These are phyloP conservation scores for Saccharomycopsis babjevae DNA, from an alignment of 805 yeast genomes.

Conservation along the genomic window DNA sequence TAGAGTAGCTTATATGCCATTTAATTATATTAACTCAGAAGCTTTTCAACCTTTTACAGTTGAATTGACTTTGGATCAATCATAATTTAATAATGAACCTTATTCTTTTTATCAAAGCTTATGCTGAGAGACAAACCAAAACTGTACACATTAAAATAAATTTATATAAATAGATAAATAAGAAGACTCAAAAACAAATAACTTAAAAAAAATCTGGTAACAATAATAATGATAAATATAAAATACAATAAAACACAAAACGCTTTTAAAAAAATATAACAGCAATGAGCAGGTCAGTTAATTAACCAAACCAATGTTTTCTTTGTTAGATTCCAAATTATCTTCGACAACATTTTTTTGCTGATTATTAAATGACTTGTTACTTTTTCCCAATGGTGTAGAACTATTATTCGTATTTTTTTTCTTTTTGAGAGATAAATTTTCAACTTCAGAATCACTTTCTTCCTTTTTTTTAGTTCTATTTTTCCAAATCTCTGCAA, in stretches of 20 bases:
- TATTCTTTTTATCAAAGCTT: neutral
- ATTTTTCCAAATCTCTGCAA: constrained; percentile 18
- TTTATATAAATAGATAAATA: neutral
- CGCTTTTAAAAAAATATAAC: neutral
- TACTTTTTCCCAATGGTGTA: neutral
- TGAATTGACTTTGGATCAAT: neutral
- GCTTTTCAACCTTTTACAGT: neutral
- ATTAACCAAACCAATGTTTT: neutral
- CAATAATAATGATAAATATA: neutral
- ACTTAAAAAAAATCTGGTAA: neutral
- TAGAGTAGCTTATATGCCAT: constrained; percentile 29
- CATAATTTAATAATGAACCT: neutral
- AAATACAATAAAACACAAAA: neutral
- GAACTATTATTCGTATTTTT: neutral
- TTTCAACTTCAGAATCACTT: neutral
- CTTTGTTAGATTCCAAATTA: neutral
- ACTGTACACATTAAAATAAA: neutral
- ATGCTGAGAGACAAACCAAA: neutral
- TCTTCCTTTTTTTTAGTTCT: constrained; percentile 9
- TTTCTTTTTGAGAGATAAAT: neutral
- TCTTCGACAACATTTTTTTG: neutral
- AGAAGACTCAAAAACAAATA: neutral
- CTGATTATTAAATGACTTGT: neutral
- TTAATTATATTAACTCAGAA: neutral
- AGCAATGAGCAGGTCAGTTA: neutral